Evolutionary conservation across 768 basidiomycete genomes (phyloP), one percentile per base, ranked within the genome.

Genomic region (Podaxis sp.): DNA sequence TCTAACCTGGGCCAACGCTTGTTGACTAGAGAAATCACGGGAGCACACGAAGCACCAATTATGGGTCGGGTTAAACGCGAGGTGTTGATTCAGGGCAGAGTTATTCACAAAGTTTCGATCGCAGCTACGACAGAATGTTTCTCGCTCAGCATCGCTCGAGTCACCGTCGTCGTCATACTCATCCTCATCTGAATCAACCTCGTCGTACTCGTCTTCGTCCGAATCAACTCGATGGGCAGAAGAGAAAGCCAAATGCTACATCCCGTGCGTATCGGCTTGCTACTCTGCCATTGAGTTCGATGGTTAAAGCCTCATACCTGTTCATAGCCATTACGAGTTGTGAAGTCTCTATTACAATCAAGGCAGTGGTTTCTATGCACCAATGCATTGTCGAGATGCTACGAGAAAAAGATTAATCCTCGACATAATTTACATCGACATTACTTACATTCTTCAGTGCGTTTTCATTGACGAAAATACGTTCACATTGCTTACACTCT

Each of bases 1-100:
- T 68, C 64, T 77, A 81, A 58, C 84, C 74, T 28, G 79, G 72
- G 58, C 69, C 83, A 82, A 77, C 0, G 63, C 79, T 1, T 0
- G 3, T 61, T 61, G 61, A 25, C 51, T 62, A 7, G 55, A n/a
- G 51, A 65, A 65, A 28, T 64, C 52, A 9, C 52, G 55, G 18
- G 62, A 52, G 55, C 67, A 68, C 25, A 56, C 53, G 11, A 63
- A 51, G 18, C 67, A 68, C 48, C 64, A 59, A n/a, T 63, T 61
- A 32, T 55, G 59, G 21, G 4, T 21, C 16, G 32, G 5, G 28
- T 23, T 51, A 9, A 32, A 16, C 7, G 42, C 40, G 18, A 53
- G 55, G 46, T 61, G 59, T n/a, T 53, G 27, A 6, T 42, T 47
- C n/a, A 48, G 40, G 21, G 37, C 21, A 32, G 37, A 32, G 16